phyloP scores from a whole-genome alignment of 108 stramenopile genomes.

The Fistulifera solaris region DNA sequence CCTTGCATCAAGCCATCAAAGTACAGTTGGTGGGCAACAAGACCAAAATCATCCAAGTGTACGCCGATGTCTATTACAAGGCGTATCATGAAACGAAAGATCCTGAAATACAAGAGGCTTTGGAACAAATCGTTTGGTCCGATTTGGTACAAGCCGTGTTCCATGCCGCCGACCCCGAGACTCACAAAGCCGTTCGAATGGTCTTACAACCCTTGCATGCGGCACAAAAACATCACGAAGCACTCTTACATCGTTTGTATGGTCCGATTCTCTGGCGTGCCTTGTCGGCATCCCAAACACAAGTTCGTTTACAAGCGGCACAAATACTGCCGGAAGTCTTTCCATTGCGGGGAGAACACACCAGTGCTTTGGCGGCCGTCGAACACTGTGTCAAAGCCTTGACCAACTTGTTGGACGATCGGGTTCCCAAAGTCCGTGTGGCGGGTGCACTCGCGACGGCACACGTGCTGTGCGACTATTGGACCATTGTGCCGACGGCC shows the following conservation, averaged over 20 bases:
- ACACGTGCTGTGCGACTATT: conserved; percentile 60
- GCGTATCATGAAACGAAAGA: conserved; percentile 67
- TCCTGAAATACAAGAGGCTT: conserved; percentile 25
- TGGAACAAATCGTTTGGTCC: conserved; percentile 82
- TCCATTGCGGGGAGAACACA: conserved; percentile 71
- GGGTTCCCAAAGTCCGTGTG: conserved; percentile 64
- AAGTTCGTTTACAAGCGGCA: conserved; percentile 73
- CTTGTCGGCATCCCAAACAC: conserved; percentile 72
- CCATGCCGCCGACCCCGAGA: conserved; percentile 36
- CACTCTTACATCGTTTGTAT: conserved; percentile 72
- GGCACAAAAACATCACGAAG: conserved; percentile 28
- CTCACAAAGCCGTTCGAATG: conserved; percentile 8
- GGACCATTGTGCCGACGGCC: conserved; percentile 76
- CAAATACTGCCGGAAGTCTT: conserved; percentile 78
- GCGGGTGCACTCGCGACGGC: conserved; percentile 75
- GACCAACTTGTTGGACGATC: conserved; percentile 60
- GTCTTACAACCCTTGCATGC: conserved; percentile 2
- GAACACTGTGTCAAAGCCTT: conserved; percentile 62
- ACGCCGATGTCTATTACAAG: conserved; percentile 78
- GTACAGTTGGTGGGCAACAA: conserved; percentile 59
- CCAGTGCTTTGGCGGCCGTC: conserved; percentile 42
- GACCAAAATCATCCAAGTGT: conserved; percentile 47
- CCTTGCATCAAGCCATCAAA: conserved; percentile 57
- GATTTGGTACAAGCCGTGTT: conserved; percentile 69
- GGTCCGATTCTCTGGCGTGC: conserved; percentile 90